These are phyloP conservation scores for Hypoxylon sp. DNA, from an alignment of 2,329 filamentous ascomycete genomes.

Conservation along the genomic window DNA sequence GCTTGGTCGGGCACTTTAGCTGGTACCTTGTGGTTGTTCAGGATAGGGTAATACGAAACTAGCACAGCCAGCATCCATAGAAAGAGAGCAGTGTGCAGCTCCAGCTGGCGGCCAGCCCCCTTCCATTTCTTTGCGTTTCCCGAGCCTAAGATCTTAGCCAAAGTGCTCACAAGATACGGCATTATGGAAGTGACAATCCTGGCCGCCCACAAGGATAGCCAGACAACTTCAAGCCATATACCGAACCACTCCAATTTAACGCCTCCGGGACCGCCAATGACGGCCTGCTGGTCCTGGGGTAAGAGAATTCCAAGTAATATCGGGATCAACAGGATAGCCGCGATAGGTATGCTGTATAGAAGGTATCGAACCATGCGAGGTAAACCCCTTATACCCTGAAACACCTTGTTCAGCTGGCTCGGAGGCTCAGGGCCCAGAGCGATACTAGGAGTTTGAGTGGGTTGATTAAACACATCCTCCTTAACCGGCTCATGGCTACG, in stretches of 20 bases:
- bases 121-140: slow-evolving; percentile 94
- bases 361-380: slow-evolving; percentile 78
- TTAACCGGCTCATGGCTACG: slow-evolving; percentile 43
- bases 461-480: slow-evolving; percentile 52
- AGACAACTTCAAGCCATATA: slow-evolving; percentile 94
- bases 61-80: slow-evolving; percentile 92
- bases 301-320: slow-evolving; percentile 73
- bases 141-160: slow-evolving; percentile 80
- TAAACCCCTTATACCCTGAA: slow-evolving; percentile 66
- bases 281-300: slow-evolving; percentile 58
- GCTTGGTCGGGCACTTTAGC: slow-evolving; percentile 51
- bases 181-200: slow-evolving; percentile 66
- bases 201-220: slow-evolving; percentile 88
- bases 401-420: slow-evolving; percentile 71
- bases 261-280: slow-evolving; percentile 75
- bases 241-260: slow-evolving; percentile 90
- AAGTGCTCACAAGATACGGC: slow-evolving; percentile 59
- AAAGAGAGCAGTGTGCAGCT: slow-evolving; percentile 87
- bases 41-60: slow-evolving; percentile 85
- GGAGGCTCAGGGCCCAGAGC: slow-evolving; percentile 66
- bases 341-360: slow-evolving; percentile 76
- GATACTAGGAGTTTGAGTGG: slow-evolving; percentile 33
- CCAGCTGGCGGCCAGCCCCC: slow-evolving; percentile 86
- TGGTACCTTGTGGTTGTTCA: slow-evolving; percentile 68
- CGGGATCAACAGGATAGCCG: slow-evolving; percentile 74